These are phyloP conservation scores for Hortaea sp. DNA, from an alignment of 2,329 filamentous ascomycete genomes.

Conservation along the genomic window DNA sequence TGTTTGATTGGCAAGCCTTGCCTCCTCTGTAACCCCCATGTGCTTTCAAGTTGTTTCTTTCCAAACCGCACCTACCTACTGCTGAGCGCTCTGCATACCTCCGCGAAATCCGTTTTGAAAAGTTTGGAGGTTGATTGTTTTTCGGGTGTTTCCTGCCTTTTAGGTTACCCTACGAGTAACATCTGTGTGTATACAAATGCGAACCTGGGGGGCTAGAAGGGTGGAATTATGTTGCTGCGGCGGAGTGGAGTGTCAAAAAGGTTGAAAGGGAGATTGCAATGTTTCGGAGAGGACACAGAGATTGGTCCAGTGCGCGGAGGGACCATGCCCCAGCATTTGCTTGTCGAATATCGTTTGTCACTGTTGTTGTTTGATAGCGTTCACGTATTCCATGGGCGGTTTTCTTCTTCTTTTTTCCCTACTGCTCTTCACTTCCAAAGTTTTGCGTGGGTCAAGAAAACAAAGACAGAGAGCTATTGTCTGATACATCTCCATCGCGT, in stretches of 20 bases:
- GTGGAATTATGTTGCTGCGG: too few species aligned
- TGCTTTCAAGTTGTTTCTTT: background rate
- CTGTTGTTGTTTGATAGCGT: background rate
- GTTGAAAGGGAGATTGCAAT: too few species aligned
- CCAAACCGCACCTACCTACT: background rate
- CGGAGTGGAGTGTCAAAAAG: too few species aligned
- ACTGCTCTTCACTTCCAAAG: too few species aligned
- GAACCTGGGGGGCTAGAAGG: background rate
- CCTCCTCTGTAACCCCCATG: background rate
- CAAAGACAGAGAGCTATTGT: too few species aligned
- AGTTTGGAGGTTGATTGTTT: background rate
- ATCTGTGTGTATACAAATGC: background rate
- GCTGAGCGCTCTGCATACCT: background rate
- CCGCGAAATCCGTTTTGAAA: background rate
- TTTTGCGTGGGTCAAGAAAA: too few species aligned
- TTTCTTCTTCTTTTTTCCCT: too few species aligned
- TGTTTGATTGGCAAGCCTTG: background rate
- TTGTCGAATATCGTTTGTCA: background rate
- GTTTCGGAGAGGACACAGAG: too few species aligned
- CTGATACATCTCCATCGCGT: too few species aligned
- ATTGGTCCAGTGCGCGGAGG: background rate
- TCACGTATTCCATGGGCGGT: background rate
- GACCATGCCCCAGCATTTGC: background rate
- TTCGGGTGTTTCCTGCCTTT: background rate
- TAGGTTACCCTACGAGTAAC: conserved; percentile 7